phyloP scores from a whole-genome alignment of 768 basidiomycete species.

The Chlorophyllum brunneum region DNA sequence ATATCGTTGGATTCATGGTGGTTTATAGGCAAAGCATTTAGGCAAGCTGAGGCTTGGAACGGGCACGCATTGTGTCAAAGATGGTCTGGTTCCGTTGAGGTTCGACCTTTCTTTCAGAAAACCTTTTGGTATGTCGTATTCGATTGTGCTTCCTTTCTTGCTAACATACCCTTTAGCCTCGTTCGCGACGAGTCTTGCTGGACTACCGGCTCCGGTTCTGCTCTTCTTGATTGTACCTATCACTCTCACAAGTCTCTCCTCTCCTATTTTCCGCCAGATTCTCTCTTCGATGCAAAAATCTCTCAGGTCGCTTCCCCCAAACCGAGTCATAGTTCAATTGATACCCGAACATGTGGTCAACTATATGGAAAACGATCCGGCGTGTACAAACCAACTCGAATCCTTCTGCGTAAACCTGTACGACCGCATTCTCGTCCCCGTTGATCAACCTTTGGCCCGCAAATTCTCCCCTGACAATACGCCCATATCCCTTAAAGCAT shows the following conservation, averaged over 20 bases:
- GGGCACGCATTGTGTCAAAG: constrained; percentile 38
- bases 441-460: constrained; percentile 59
- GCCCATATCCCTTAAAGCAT: constrained; percentile 9
- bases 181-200: constrained; percentile 42
- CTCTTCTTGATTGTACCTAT: constrained; percentile 69
- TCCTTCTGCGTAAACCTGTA: constrained; percentile 63
- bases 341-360: constrained; percentile 62
- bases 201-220: constrained; percentile 41
- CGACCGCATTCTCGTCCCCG: constrained; percentile 59
- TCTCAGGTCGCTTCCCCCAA: constrained; percentile 39
- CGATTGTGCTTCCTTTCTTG: background rate
- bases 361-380: constrained; percentile 39
- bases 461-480: constrained; percentile 32
- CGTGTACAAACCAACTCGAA: constrained; percentile 40
- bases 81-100: constrained; percentile 60
- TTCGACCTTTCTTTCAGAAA: constrained; percentile 70
- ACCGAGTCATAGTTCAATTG: constrained; percentile 66
- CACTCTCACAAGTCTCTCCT: constrained; percentile 57
- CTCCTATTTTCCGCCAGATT: constrained; percentile 64
- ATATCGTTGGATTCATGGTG: constrained; percentile 15
- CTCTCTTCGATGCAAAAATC: constrained; percentile 60
- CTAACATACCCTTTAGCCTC: constrained; percentile 34
- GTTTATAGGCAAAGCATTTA: constrained; percentile 52
- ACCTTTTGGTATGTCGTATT: constrained; percentile 43
- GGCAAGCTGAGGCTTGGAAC: constrained; percentile 55